Evolutionary conservation across 768 basidiomycete genomes (phyloP), one percentile per base, ranked within the genome.

Genomic region (Lentinula edodes): DNA sequence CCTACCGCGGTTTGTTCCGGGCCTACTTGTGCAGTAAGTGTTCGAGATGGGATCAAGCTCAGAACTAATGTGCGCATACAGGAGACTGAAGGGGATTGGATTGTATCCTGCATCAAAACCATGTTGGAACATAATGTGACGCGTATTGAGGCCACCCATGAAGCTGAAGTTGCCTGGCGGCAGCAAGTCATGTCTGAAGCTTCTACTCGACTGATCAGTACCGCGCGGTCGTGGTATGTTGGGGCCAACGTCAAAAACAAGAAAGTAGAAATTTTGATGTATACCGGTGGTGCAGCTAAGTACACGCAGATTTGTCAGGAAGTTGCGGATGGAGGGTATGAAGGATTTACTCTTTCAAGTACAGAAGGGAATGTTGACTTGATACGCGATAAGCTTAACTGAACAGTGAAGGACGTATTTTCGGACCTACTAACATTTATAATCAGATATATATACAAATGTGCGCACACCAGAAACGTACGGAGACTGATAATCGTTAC

Each of bases 191-290:
- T 61, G 42, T 32, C 48, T 15, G 61, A 54, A 35, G 54, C 61
- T 34, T 52, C 41, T 35, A 15, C 41, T 8, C 18, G 42, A 32
- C 34, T 56, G 8, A 41, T 54, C 61, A 42, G 48, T 20, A 64
- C 66, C 15, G 68, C 67, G 7, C 66, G 70, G 50, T 70, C 69
- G 6, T 71, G 69, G 65, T 71, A 70, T 50, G 69, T 51, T 2
- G 70, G 70, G 2, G 63, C 69, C 8, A 71, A 71, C 39, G 65
- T 71, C 7, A 69, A 69, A 8, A 66, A 69, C 7, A 71, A 71
- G 52, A 61, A 41, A n/a, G 39, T 66, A 6, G 62, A 70, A 43
- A 46, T 65, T 43, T 64, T 71, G 52, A 68, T 66, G 42, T 71
- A 69, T 23, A 68, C 68, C 10, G 70, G 68, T 7, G 70, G 70